A percentile compares a stretch with the other conserved stretches of the same genome.
These are phyloP conservation scores for Calonectria multiphialidica DNA, from an alignment of 2,329 filamentous ascomycete species.

Conservation along the genomic window DNA sequence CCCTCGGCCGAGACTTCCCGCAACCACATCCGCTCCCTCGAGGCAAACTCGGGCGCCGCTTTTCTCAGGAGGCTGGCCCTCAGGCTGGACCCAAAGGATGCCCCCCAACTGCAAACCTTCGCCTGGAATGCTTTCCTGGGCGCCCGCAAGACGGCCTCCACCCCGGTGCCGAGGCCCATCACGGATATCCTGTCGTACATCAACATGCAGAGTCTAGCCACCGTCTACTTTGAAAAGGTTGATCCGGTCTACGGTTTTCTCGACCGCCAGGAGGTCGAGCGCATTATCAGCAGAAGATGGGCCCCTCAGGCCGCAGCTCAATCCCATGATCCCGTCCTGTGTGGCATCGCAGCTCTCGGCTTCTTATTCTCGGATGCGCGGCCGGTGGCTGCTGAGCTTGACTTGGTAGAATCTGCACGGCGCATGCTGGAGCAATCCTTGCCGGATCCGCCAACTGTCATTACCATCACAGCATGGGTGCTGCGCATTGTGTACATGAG, in stretches of 20 bases:
- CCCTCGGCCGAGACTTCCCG: slow-evolving; percentile 32
- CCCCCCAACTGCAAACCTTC: slow-evolving; percentile 66
- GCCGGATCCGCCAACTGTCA: slow-evolving; percentile 47
- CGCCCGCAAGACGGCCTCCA: slow-evolving; percentile 34
- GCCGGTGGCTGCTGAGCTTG: slow-evolving; percentile 55
- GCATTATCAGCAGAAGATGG: slow-evolving; percentile 50
- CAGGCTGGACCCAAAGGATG: slow-evolving; percentile 64
- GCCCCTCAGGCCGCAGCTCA: slow-evolving; percentile 33
- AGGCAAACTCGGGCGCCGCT: slow-evolving; percentile 69
- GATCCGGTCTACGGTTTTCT: slow-evolving; percentile 66
- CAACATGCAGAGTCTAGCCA: slow-evolving; percentile 59
- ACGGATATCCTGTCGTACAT: slow-evolving; percentile 59
- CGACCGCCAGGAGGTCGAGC: slow-evolving; percentile 46
- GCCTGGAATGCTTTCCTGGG: slow-evolving; percentile 63
- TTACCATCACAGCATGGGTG: slow-evolving; percentile 63
- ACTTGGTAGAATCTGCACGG: slow-evolving; percentile 60
- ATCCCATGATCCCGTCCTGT: slow-evolving; percentile 55
- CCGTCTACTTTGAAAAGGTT: slow-evolving; percentile 65
- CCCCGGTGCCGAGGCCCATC: slow-evolving; percentile 50
- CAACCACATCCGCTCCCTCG: slow-evolving; percentile 55
- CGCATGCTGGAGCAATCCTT: slow-evolving; percentile 57
- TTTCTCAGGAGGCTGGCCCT: slow-evolving; percentile 66
- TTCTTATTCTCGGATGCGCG: slow-evolving; percentile 61
- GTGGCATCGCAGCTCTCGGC: slow-evolving; percentile 67
- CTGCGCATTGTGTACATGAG: slow-evolving; percentile 66